A percentile compares a stretch with the other conserved stretches of the same genome.
phyloP scores from a whole-genome alignment of 805 yeast genomes.

The Spencermartinsiella europaea region DNA sequence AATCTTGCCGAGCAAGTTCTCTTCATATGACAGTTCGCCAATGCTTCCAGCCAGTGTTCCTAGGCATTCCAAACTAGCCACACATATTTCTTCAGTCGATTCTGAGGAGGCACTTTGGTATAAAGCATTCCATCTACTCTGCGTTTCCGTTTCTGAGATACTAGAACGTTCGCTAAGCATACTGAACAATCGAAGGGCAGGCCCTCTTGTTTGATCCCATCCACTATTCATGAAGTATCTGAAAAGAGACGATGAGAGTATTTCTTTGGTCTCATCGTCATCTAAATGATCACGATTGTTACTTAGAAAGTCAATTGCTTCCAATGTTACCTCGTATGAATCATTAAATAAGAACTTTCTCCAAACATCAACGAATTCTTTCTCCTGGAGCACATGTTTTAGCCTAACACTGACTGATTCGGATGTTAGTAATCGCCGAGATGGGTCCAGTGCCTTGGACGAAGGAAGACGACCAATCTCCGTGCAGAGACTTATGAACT shows the following conservation, averaged over 20 bases:
- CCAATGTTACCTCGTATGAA: conserved; percentile 22
- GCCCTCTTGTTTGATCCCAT: conserved; percentile 26
- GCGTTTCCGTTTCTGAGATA: conserved; percentile 22
- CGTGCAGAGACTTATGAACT: background rate
- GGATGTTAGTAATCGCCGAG: background rate
- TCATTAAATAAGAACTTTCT: conserved; percentile 13
- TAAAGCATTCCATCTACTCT: conserved; percentile 28
- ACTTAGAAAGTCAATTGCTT: conserved; percentile 13
- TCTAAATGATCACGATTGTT: background rate
- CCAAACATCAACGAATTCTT: background rate
- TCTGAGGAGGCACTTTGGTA: conserved; percentile 28
- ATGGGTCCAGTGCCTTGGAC: background rate
- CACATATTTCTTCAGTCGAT: conserved; percentile 43
- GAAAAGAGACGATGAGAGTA: conserved; percentile 15
- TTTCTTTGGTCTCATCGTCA: no score
- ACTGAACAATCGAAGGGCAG: conserved; percentile 23
- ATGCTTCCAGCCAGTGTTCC: conserved; percentile 39
- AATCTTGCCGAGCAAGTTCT: conserved; percentile 30
- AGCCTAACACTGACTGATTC: background rate
- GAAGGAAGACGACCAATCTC: background rate
- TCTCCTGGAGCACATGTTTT: background rate
- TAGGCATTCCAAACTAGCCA: conserved; percentile 46
- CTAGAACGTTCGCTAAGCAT: conserved; percentile 10
- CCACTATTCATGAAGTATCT: conserved; percentile 12
- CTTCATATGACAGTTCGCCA: conserved; percentile 17